Conservation (phyloP, 768 basidiomycete genomes). For the Melanogaster broomeanus region DNA sequence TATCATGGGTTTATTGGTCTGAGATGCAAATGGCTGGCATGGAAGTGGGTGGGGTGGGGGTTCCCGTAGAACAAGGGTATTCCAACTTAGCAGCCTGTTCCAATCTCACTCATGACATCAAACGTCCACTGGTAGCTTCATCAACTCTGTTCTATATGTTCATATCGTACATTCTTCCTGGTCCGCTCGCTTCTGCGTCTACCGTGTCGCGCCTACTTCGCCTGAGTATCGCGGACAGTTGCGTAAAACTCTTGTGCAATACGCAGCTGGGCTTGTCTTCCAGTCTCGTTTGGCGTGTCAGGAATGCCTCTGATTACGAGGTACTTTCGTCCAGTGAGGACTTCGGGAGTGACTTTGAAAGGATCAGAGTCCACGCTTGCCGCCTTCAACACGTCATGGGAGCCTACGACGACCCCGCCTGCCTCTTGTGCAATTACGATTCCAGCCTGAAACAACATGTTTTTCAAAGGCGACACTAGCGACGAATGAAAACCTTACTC, state of each 20-base stretch:
- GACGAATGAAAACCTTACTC: conserved; percentile 20
- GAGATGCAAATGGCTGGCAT: neutral
- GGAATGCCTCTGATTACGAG: conserved; percentile 73
- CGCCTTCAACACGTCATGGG: conserved; percentile 47
- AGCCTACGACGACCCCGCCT: conserved; percentile 78
- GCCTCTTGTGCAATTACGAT: conserved; percentile 91
- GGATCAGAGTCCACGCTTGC: conserved; percentile 38
- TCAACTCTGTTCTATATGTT: neutral
- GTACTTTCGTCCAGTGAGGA: conserved; percentile 80
- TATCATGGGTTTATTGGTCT: neutral
- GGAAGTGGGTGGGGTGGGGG: neutral
- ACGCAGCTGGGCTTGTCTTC: conserved; percentile 70
- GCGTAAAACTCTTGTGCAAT: conserved; percentile 86
- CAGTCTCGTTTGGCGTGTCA: conserved; percentile 63
- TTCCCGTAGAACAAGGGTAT: neutral
- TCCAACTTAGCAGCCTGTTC: neutral
- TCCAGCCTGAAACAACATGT: conserved; percentile 58
- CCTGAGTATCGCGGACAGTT: conserved; percentile 71
- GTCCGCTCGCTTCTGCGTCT: neutral
- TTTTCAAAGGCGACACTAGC: neutral
- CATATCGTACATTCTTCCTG: neutral
- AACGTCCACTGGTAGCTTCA: neutral
- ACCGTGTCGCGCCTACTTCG: conserved; percentile 36
- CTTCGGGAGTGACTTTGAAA: conserved; percentile 65
- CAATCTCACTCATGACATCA: neutral